Percentiles rank a stretch among this genome's conserved stretches.
phyloP scores from a whole-genome alignment of 2,329 filamentous ascomycete species.

The Claviceps digitariae region DNA sequence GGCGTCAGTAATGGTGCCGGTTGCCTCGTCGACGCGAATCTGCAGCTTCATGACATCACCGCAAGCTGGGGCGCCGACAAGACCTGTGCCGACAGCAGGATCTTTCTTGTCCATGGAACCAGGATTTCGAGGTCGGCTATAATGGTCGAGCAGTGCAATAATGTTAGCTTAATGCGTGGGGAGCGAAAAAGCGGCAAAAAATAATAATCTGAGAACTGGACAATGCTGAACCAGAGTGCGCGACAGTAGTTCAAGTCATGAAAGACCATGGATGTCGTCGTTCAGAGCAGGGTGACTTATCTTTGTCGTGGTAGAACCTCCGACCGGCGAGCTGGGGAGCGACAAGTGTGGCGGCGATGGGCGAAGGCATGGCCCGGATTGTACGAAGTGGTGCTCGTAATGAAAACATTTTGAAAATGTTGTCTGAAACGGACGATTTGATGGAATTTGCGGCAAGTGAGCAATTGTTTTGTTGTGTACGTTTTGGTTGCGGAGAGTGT shows the following conservation, averaged over 20 bases:
- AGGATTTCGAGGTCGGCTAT: conserved; percentile 40
- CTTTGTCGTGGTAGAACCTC: conserved; percentile 37
- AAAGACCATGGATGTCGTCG: too few species aligned
- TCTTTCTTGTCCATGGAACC: conserved; percentile 58
- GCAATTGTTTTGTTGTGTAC: background rate
- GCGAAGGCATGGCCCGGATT: conserved; percentile 7
- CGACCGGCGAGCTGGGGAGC: conserved; percentile 21
- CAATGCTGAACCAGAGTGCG: background rate
- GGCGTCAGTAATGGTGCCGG: conserved; percentile 81
- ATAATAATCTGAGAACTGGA: background rate
- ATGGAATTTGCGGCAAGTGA: background rate
- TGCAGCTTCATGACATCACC: conserved; percentile 76
- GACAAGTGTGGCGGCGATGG: conserved; percentile 5
- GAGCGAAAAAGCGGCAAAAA: background rate
- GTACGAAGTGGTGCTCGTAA: conserved; percentile 8
- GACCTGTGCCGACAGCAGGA: conserved; percentile 72
- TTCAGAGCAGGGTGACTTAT: conserved; percentile 4
- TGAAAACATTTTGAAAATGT: conserved; percentile 6
- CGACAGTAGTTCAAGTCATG: background rate
- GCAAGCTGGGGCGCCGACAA: conserved; percentile 79
- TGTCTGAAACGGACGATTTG: background rate
- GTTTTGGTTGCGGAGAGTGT: background rate
- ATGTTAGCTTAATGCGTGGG: conserved; percentile 4
- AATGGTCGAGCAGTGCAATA: conserved; percentile 29
- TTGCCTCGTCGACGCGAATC: conserved; percentile 78